Base-by-base conservation (phyloP, 2,329 filamentous ascomycete species). In the Cadophora gregata region DNA sequence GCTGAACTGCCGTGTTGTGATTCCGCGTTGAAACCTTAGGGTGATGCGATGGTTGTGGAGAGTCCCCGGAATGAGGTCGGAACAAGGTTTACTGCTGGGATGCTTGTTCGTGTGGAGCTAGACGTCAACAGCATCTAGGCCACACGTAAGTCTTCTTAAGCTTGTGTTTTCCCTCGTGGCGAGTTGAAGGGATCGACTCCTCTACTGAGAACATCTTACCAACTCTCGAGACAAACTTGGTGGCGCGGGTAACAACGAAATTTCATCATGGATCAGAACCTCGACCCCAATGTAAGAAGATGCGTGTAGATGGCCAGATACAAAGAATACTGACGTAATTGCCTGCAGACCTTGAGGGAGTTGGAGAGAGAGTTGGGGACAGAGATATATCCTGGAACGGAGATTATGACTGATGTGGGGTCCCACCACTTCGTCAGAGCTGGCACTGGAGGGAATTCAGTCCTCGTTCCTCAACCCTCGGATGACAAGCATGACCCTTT, bases 391-490 rank as follows among this genome's bases (percentile, higher is more conserved):
- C 75, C 74, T 10, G 74, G 75, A 8, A 76, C 74, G 19, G 79
- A 81, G 74, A 77, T 80, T 64, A 81, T 81, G 79, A 75, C 72
- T 45, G 79, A 90, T 80, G 82, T 89, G 45, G 86, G 86, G 24
- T 79, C 80, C 0, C 86, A 88, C 76, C 87, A 89, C 75, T 90
- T 90, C 72, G 86, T 90, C 73, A 90, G 89, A 72, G 79, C 81
- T 25, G 75, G 76, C 24, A 73, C 74, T 29, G 77, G 77, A 25
- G 75, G 77, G 25, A 78, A 81, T 38, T 82, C 84, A 4, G 80
- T 85, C 19, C 74, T 84, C 8, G 77, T 84, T n/a, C 83, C 83
- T 8, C 78, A 80, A 59, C 83, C 83, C 0, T 81, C 80, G 25
- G 77, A 79, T 50, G 79, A 84, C 67, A 76, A 81, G 4, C 80